phyloP scores from a whole-genome alignment of 2,329 filamentous ascomycete species.

The Incumbomyces delicatus region DNA sequence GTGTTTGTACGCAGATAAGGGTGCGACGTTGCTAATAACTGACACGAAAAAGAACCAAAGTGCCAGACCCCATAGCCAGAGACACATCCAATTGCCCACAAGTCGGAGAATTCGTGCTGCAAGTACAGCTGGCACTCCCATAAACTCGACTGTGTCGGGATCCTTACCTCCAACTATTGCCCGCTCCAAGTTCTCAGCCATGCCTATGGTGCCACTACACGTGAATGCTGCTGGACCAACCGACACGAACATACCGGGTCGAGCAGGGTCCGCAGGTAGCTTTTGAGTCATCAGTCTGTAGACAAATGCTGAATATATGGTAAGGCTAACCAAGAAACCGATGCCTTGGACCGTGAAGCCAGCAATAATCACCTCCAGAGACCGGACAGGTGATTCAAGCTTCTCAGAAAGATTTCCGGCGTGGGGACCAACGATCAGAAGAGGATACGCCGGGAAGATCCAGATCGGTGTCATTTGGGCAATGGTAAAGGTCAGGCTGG shows the following conservation, averaged over 20 bases:
- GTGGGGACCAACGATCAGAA: conserved; percentile 66
- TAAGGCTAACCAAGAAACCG: conserved; percentile 57
- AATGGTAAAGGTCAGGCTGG: conserved; percentile 58
- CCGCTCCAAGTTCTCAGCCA: conserved; percentile 43
- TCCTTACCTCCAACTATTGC: conserved; percentile 34
- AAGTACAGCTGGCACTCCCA: conserved; percentile 44
- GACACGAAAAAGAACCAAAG: conserved; percentile 77
- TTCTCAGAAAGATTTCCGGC: conserved; percentile 49
- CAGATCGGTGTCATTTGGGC: conserved; percentile 79
- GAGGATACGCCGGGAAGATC: conserved; percentile 78
- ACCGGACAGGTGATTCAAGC: conserved; percentile 29
- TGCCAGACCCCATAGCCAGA: conserved; percentile 77
- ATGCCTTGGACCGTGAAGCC: conserved; percentile 55
- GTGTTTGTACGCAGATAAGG: conserved; percentile 2
- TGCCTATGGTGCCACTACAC: conserved; percentile 49
- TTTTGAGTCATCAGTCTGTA: conserved; percentile 86
- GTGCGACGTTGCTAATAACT: conserved; percentile 43
- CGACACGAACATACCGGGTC: conserved; percentile 77
- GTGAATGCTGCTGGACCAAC: conserved; percentile 68
- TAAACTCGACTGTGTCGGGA: conserved; percentile 32
- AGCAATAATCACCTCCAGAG: conserved; percentile 49
- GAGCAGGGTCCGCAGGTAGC: conserved; percentile 62
- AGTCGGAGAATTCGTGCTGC: conserved; percentile 47
- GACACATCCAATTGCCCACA: conserved; percentile 51
- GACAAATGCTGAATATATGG: conserved; percentile 76